Conservation (phyloP, 2,329 filamentous ascomycete genomes). For the Zymoseptoria ardabiliae region DNA sequence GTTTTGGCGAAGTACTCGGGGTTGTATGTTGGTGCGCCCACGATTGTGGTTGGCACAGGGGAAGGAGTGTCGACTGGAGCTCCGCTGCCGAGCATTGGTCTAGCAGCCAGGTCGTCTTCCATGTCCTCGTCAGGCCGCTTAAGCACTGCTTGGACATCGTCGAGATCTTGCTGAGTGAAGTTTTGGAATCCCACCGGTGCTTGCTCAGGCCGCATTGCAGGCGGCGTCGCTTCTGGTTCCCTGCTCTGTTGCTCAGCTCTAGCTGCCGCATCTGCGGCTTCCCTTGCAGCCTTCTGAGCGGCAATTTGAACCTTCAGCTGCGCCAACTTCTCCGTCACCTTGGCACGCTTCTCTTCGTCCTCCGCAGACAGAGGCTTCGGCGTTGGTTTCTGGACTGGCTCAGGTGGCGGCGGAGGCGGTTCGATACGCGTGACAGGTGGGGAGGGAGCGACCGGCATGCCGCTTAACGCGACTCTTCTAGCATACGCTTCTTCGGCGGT, state of each 20-base stretch:
- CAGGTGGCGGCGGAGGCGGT: conserved; percentile 16
- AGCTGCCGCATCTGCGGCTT: neutral
- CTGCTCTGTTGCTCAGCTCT: neutral
- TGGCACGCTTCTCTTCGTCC: conserved; percentile 15
- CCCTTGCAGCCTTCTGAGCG: conserved; percentile 3
- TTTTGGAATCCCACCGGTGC: neutral
- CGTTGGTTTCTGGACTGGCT: conserved; percentile 21
- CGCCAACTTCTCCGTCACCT: conserved; percentile 19
- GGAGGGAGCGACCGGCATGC: conserved; percentile 20
- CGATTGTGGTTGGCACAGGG: neutral
- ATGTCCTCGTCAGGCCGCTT: neutral
- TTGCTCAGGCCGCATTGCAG: neutral
- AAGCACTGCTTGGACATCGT: neutral
- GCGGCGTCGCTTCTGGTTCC: neutral
- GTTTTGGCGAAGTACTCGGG: conserved; percentile 10
- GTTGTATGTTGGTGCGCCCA: conserved; percentile 11
- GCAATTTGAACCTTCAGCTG: conserved; percentile 21
- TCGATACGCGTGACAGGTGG: neutral
- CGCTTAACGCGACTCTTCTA: conserved; percentile 52
- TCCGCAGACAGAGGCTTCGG: conserved; percentile 3
- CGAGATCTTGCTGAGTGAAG: neutral
- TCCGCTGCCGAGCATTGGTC: neutral
- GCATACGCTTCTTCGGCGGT: conserved; percentile 65
- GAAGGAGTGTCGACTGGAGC: neutral
- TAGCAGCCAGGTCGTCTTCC: neutral